Conservation (phyloP, 116 monocot species). For the Phalaenopsis hybrid region DNA sequence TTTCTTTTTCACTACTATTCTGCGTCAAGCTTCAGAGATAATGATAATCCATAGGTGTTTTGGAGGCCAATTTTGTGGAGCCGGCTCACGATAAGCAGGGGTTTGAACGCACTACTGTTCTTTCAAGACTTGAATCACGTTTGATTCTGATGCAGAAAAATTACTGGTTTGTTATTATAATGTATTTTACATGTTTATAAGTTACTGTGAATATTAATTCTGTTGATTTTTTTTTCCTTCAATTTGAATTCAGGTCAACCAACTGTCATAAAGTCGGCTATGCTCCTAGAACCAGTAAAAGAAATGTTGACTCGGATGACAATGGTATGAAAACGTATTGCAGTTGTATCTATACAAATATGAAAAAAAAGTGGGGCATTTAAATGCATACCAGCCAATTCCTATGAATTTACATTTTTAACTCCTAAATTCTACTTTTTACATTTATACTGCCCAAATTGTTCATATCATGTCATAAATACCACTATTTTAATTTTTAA, state of each 20-base stretch:
- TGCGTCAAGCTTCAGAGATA: background rate
- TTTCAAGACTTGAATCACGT: slow-evolving; percentile 65
- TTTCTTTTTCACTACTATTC: background rate
- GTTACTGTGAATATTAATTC: background rate
- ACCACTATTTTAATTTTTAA: too few relatives aligned
- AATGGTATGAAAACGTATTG: slow-evolving; percentile 20
- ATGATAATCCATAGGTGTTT: slow-evolving; percentile 39
- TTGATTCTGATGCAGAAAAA: slow-evolving; percentile 75
- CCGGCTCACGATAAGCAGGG: slow-evolving; percentile 94
- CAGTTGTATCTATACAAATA: background rate
- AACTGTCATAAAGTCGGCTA: slow-evolving; percentile 62
- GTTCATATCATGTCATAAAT: too few relatives aligned
- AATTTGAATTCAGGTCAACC: slow-evolving; percentile 31
- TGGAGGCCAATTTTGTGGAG: slow-evolving; percentile 91
- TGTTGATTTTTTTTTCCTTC: background rate
- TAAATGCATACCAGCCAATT: too few relatives aligned
- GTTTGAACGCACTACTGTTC: slow-evolving; percentile 83
- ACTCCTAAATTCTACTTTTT: too few relatives aligned
- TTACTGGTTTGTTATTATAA: slow-evolving; percentile 49
- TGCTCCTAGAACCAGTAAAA: slow-evolving; percentile 35
- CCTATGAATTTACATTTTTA: too few relatives aligned
- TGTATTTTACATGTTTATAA: background rate
- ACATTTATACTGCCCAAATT: too few relatives aligned
- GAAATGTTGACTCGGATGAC: slow-evolving; percentile 10
- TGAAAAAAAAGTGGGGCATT: background rate